Conservation (phyloP, 2,329 filamentous ascomycete species). For the Paecilomyces formosus region DNA sequence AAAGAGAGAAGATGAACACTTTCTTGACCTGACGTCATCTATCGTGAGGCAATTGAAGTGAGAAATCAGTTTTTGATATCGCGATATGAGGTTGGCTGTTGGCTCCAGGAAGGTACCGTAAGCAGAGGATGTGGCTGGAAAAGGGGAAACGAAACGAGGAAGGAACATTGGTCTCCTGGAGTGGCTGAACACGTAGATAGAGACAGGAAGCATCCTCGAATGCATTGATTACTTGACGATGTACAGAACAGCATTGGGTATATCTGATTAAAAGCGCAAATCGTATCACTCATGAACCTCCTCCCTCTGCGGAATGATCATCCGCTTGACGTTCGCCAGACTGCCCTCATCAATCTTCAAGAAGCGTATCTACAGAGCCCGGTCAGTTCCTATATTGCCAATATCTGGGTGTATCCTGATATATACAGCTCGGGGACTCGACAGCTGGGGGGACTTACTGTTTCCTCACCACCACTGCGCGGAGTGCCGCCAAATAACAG, state of each 20-base stretch:
- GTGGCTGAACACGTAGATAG: neutral
- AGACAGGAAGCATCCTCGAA: neutral
- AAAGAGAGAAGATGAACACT: neutral
- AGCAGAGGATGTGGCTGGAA: neutral
- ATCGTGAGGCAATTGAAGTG: neutral
- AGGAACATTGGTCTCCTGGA: neutral
- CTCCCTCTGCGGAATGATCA: constrained; percentile 22
- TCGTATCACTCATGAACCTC: constrained; percentile 14
- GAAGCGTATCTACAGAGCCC: constrained; percentile 29
- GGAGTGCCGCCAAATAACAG: constrained; percentile 65
- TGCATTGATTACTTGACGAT: neutral
- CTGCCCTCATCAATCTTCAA: constrained; percentile 26
- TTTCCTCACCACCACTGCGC: constrained; percentile 54
- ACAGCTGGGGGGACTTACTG: constrained; percentile 48
- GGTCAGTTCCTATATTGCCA: constrained; percentile 7
- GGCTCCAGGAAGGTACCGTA: neutral
- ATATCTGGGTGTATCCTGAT: neutral
- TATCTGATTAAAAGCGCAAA: constrained; percentile 11
- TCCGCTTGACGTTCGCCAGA: constrained; percentile 27
- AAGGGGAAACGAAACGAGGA: neutral
- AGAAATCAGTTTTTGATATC: neutral
- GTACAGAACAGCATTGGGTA: constrained; percentile 11
- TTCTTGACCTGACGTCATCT: neutral
- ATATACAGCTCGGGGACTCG: neutral
- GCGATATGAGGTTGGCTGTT: neutral